Conservation (phyloP, 768 basidiomycete genomes). For the Phallus indusiatus region DNA sequence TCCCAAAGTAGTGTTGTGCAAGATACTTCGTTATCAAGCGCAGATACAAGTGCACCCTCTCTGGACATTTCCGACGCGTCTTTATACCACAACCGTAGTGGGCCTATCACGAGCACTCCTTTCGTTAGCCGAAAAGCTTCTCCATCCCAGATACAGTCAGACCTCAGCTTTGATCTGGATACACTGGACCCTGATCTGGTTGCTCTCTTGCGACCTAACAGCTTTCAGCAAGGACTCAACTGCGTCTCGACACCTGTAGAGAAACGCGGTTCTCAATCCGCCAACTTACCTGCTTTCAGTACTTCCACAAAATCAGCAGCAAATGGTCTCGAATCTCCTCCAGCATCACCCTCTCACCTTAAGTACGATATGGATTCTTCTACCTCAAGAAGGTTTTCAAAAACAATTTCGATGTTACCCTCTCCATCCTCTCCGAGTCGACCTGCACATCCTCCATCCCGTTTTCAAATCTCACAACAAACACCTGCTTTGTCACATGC, state of each 20-base stretch:
- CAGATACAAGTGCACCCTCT: background rate
- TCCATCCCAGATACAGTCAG: slow-evolving; percentile 20
- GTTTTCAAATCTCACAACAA: background rate
- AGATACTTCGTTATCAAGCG: background rate
- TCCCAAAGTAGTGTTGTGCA: background rate
- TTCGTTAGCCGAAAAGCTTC: slow-evolving; percentile 1
- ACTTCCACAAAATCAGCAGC: background rate
- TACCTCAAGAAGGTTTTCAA: background rate
- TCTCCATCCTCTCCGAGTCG: slow-evolving; percentile 18
- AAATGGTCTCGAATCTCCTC: slow-evolving; percentile 3
- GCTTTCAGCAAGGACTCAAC: background rate
- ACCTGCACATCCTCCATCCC: slow-evolving; percentile 10
- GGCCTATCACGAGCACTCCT: slow-evolving; percentile 7
- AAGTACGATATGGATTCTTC: slow-evolving; percentile 4
- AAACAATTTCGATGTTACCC: background rate
- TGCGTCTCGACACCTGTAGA: slow-evolving; percentile 7
- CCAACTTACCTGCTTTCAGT: slow-evolving; percentile 3
- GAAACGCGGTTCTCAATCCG: slow-evolving; percentile 13
- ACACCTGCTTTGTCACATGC: background rate
- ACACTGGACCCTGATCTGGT: slow-evolving; percentile 57
- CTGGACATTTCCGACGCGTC: background rate
- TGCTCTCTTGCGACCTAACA: slow-evolving; percentile 46
- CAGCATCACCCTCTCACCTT: slow-evolving; percentile 1
- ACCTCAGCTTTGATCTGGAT: slow-evolving; percentile 44
- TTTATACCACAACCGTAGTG: background rate